Percentiles rank a stretch among this genome's conserved stretches.
These are phyloP conservation scores for Stephanodiscus triporus DNA, from an alignment of 108 stramenopile species.

Conservation along the genomic window DNA sequence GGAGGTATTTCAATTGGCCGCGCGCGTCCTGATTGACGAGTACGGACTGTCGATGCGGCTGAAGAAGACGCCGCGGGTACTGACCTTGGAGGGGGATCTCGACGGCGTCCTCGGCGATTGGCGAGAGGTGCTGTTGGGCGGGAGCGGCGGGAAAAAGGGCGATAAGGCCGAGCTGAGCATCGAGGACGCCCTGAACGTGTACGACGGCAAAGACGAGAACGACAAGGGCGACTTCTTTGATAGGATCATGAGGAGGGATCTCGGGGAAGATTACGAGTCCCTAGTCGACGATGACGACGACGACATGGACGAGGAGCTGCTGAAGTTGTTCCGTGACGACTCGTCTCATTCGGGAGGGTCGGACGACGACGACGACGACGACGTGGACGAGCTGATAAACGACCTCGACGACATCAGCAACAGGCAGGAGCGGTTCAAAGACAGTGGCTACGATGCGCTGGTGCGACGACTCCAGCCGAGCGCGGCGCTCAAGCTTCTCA, in stretches of 20 bases:
- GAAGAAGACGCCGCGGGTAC: slow-evolving; percentile 45
- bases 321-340: slow-evolving; percentile 29
- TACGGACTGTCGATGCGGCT: slow-evolving; percentile 32
- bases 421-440: background rate
- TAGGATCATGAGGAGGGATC: slow-evolving; percentile 50
- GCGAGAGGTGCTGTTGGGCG: slow-evolving; percentile 33
- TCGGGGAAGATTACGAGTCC: slow-evolving; percentile 40
- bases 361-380: slow-evolving; percentile 27
- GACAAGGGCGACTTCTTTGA: slow-evolving; percentile 45
- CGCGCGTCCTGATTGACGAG: slow-evolving; percentile 37
- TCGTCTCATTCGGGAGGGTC: slow-evolving; percentile 6
- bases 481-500: slow-evolving; percentile 35
- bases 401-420: background rate
- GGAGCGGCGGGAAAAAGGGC: background rate
- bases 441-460: slow-evolving; percentile 21
- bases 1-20: slow-evolving; percentile 50
- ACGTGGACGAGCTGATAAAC: background rate
- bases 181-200: slow-evolving; percentile 24
- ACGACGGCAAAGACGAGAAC: slow-evolving; percentile 24
- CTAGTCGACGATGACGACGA: slow-evolving; percentile 37
- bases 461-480: slow-evolving; percentile 38
- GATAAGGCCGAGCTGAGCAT: slow-evolving; percentile 14
- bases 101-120: slow-evolving; percentile 39
- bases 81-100: slow-evolving; percentile 42
- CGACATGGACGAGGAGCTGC: slow-evolving; percentile 45